A percentile compares a stretch with the other conserved stretches of the same genome.
phyloP scores from a whole-genome alignment of 306 rosid genomes.

The Coriaria nepalensis region DNA sequence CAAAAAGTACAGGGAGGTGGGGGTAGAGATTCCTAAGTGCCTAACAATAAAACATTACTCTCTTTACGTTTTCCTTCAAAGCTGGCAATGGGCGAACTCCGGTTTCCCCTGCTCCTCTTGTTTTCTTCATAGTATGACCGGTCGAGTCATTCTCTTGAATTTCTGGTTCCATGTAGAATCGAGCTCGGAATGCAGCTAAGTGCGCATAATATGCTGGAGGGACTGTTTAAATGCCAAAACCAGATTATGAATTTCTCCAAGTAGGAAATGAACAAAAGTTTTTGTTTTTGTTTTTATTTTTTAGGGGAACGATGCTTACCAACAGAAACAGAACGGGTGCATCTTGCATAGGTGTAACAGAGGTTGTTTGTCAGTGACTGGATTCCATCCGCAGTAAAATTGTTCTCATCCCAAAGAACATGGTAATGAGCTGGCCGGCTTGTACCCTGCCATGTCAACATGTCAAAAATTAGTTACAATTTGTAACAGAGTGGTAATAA shows the following conservation, averaged over 20 bases:
- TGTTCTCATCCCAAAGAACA: conserved; percentile 92
- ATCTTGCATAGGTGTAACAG: conserved; percentile 85
- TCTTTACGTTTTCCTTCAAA: conserved; percentile 85
- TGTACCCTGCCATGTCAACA: conserved; percentile 45
- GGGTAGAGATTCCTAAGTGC: neutral
- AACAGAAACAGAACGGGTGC: conserved; percentile 83
- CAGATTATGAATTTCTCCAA: neutral
- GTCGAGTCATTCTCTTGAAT: conserved; percentile 56
- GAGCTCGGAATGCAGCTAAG: conserved; percentile 91
- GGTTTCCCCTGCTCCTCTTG: conserved; percentile 36
- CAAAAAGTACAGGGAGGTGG: no score
- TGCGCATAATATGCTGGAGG: conserved; percentile 95
- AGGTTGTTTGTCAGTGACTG: conserved; percentile 82
- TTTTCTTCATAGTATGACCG: conserved; percentile 36
- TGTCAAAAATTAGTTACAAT: neutral
- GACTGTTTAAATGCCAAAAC: conserved; percentile 33
- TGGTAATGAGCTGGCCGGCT: conserved; percentile 93
- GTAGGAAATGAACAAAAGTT: no score
- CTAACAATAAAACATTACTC: conserved; percentile 94
- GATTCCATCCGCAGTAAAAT: conserved; percentile 79
- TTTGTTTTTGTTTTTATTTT: neutral
- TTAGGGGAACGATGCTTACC: conserved; percentile 36
- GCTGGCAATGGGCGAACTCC: conserved; percentile 91
- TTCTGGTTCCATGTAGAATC: conserved; percentile 84
- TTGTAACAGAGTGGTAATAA: neutral